Evolutionary conservation across 495 filamentous ascomycete genomes (phyloP), one percentile per base, ranked within the genome.

Genomic region (Hypomontagnella monticulosa): DNA sequence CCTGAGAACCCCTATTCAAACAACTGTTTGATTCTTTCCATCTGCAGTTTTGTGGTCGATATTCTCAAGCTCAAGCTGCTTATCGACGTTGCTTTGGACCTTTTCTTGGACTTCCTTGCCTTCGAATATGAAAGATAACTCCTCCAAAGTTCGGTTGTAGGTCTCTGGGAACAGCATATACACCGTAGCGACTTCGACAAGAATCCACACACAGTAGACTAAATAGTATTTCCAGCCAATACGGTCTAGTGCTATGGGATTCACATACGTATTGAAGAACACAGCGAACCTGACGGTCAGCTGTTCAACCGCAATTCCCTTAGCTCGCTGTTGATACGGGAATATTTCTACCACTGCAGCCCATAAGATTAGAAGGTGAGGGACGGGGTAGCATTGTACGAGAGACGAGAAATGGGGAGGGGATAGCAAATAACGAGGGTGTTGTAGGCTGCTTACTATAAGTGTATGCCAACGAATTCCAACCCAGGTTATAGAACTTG

Each of bases 81-180:
- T 78, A 36, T 76, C 64, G 9, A 78, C 63, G 8, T 71, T 73
- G 51, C 58, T 51, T 37, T 76, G 60, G 16, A 76, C 72, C 66
- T 69, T 74, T 1, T 77, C 70, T 54, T 74, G 74, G 9, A 76
- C 50, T 38, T 71, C 76, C 53, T 73, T 76, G 36, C 72, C 76
- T 50, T 79, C 77, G 51, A 79, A 78, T 44, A 78, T 77, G 67
- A 76, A 74, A 41, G 71, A 75, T 8, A 80, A 69, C 57, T 80
- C 77, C 47, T 81, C 78, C 2, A 81, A 69, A 1, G 86, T 86
- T 11, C 84, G 76, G 16, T 82, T 82, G 37, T 81, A 56, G 8
- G 87, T 89, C 73, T 89, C 87, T 0, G 85, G 85, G 73, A 86
- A 88, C 36, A 88, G 71, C 48, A 85, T 74, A 57, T 80, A 88